Conservation (phyloP, 2,329 filamentous ascomycete genomes). For the Fusarium sp. region DNA sequence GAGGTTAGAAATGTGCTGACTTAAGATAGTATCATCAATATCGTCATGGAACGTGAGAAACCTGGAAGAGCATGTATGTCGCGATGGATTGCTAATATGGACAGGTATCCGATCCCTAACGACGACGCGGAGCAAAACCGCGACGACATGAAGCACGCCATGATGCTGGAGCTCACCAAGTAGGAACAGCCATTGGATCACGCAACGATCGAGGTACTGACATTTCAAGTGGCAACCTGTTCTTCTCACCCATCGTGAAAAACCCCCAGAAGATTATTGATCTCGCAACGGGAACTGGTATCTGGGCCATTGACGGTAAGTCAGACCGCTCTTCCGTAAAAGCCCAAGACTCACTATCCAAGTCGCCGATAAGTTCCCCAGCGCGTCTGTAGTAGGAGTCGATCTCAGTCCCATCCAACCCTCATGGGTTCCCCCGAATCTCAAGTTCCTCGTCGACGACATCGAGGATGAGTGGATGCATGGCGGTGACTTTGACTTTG, state of each 20-base stretch:
- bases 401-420: slow-evolving; percentile 42
- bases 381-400: slow-evolving; percentile 35
- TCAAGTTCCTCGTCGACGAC: slow-evolving; percentile 51
- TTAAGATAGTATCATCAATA: slow-evolving; percentile 33
- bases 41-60: slow-evolving; percentile 32
- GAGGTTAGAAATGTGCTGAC: background rate
- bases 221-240: slow-evolving; percentile 28
- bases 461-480: slow-evolving; percentile 60
- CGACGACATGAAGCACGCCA: slow-evolving; percentile 45
- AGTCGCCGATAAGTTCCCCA: slow-evolving; percentile 41
- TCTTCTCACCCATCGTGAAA: slow-evolving; percentile 24
- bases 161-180: slow-evolving; percentile 43
- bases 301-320: slow-evolving; percentile 37
- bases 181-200: rapidly evolving
- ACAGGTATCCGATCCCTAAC: slow-evolving; percentile 40
- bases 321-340: rapidly evolving
- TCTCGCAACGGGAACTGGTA: slow-evolving; percentile 35
- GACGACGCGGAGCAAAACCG: slow-evolving; percentile 42
- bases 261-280: slow-evolving; percentile 37
- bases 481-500: slow-evolving; percentile 31
- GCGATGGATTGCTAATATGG: slow-evolving; percentile 25
- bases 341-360: background rate
- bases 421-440: slow-evolving; percentile 52
- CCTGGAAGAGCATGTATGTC: rapidly evolving
- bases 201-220: background rate